Evolutionary conservation across 441 rosid species (phyloP), one percentile per base, ranked within the genome.

Genomic region (Adansonia rubrostipa): DNA sequence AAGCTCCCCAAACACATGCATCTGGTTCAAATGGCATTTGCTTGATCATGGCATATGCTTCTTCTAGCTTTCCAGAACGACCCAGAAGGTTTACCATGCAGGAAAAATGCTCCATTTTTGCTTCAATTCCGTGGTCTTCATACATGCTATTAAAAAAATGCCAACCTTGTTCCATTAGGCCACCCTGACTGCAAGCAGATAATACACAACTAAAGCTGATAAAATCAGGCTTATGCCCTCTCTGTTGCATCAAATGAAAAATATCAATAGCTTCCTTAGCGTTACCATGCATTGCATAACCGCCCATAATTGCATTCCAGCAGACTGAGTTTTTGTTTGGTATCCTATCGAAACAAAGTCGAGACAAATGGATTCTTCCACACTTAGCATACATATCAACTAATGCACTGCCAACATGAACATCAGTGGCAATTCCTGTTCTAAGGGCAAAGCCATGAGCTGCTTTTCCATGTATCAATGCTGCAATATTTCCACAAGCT

Each of bases 311-410:
- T 6, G 94, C 84, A 84, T 91, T 91, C 93, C 94, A 91, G 75
- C 86, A 86, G 54, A 86, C 92, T 78, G 84, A 78, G 84, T 91
- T 91, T 81, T 79, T 91, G 61, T 72, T 72, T 24, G 84, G 79
- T 87, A 88, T 88, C 86, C 64, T 83, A 74, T 85, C 84, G 71
- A 91, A 88, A 77, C 88, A 84, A 45, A 66, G 81, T 64, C 68
- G 88, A 76, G 93, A 88, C 61, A 78, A 65, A 56, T 80, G 84
- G 71, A 89, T 86, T 74, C 90, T 83, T 75, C 93, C 95, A 68
- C 93, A 89, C 79, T 91, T 89, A 44, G 92, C 91, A 65, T 91
- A 85, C 92, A 87, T 91, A 78, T 89, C 91, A 84, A 88, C 83
- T 79, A 91, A 80, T 50, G 95, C 92, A 75, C 91, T 86, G 19